Evolutionary conservation across 2,329 filamentous ascomycete genomes (phyloP).

Genomic region (Hypocreales sp.): DNA sequence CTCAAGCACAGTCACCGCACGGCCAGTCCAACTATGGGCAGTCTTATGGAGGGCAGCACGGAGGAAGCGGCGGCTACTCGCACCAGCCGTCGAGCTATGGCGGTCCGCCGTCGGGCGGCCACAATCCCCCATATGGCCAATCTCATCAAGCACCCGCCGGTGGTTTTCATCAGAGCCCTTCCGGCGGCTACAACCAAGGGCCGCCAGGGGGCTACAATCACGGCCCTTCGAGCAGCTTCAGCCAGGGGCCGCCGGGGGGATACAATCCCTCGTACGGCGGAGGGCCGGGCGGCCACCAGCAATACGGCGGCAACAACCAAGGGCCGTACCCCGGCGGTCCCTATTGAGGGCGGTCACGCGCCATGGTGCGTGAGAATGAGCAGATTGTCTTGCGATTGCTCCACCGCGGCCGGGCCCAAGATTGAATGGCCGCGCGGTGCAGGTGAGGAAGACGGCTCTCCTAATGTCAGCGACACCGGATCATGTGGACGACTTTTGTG

Average conservation of each 20-base stretch:
- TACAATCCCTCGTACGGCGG: slow-evolving; percentile 14
- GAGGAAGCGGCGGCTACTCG: slow-evolving; percentile 6
- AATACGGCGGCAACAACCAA: slow-evolving; percentile 12
- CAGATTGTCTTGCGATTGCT: no score
- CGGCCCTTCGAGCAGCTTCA: slow-evolving; percentile 2
- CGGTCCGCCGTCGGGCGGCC: slow-evolving; percentile 4
- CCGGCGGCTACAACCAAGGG: slow-evolving; percentile 4
- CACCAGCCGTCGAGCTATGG: slow-evolving; percentile 9
- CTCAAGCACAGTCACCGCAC: slow-evolving; percentile 6
- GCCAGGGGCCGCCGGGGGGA: slow-evolving; percentile 6
- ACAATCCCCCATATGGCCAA: slow-evolving; percentile 5
- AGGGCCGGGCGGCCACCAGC: slow-evolving; percentile 11
- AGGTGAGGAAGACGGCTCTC: no score
- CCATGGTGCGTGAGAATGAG: no score
- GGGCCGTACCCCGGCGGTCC: slow-evolving; percentile 6
- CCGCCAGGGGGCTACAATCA: slow-evolving; percentile 4
- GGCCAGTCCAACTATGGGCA: slow-evolving; percentile 8
- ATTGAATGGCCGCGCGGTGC: no score
- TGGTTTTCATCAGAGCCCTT: slow-evolving; percentile 3
- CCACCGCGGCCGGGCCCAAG: no score
- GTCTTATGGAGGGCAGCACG: slow-evolving; percentile 9
- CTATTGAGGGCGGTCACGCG: slow-evolving; percentile 4
- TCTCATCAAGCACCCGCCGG: slow-evolving; percentile 3
- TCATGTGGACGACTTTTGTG: no score
- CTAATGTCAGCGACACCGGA: no score